phyloP scores from a whole-genome alignment of 192 early-diverging fungal species.

The Funneliformis mosseae region DNA sequence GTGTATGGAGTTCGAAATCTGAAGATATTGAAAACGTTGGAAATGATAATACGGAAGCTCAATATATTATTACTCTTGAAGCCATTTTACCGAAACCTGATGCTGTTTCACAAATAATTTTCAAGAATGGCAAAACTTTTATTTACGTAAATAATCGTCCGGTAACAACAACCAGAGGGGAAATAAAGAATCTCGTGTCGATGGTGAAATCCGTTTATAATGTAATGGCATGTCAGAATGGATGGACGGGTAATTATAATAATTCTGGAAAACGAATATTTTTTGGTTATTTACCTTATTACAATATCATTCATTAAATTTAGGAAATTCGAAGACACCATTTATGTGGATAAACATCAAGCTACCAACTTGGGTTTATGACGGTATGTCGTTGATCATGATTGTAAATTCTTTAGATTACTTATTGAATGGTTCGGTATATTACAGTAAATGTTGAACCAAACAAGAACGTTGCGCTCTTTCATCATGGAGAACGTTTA shows the following conservation, averaged over 20 bases:
- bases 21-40: not conserved
- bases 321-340: conserved; percentile 8
- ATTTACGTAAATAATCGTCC: conserved; percentile 46
- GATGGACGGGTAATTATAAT: not conserved
- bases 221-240: not conserved
- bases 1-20: not conserved
- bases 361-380: conserved; percentile 28
- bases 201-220: conserved; percentile 35
- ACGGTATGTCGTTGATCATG: not conserved
- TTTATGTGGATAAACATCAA: conserved; percentile 31
- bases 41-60: not conserved
- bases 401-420: not conserved
- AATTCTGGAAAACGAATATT: too few relatives aligned
- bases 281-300: too few relatives aligned
- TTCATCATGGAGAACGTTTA: conserved; percentile 38
- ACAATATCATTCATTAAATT: too few relatives aligned
- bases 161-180: conserved; percentile 35
- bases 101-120: conserved; percentile 35
- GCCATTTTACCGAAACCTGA: conserved; percentile 33
- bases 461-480: conserved; percentile 38
- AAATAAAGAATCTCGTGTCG: conserved; percentile 38
- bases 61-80: conserved; percentile 13
- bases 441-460: conserved; percentile 44
- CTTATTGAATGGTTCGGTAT: not conserved
- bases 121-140: conserved; percentile 38